Evolutionary conservation across 1,284 basidiomycete genomes (phyloP), one percentile per base, ranked within the genome.

Genomic region (Naganishia sp.): DNA sequence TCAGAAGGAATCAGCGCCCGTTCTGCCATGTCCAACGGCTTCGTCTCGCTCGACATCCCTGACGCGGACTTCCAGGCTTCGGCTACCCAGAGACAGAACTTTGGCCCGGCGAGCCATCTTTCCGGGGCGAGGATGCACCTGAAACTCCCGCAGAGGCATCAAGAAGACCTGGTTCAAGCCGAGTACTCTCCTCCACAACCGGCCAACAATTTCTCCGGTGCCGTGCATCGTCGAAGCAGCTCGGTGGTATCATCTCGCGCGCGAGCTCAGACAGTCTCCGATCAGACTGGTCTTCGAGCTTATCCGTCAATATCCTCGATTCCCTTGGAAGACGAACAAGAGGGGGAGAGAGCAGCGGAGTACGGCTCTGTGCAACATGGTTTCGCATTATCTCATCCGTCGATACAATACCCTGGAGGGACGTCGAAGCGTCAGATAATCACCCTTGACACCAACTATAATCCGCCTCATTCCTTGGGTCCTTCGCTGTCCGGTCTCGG

Each of bases 271-370:
- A 61, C 58, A 17, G 58, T 61, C 21, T 61, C 58, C 23, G 58
- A 61, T 42, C 47, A 51, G 28, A 61, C 58, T 18, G 47, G 47
- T 10, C 58, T 41, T 42, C 58, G 58, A 3, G 43, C 28, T 17
- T 61, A 61, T 61, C 58, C 58, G 17, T 61, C 58, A 15, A 61
- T 61, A 13, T 61, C 58, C 58, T 45, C 55, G n/a, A 41, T 50
- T 17, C 23, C 47, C 6, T 5, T 51, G 6, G 58, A 61, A n/a
- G 28, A 13, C 17, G 32, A 9, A 11, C 28, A n/a, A 23, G 39
- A 13, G 10, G 7, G 7, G 35, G 7, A 1, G 35, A 13, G 35
- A 6, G 35, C 2, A 13, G 7, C 10, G 13, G 35, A 39, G 7
- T 39, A 10, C 35, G 13, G 13, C 13, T 4, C 35, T 10, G 2